Evolutionary conservation across 1,284 basidiomycete species (phyloP), one percentile per base, ranked within the genome.

Genomic region (Fomes fomentarius): DNA sequence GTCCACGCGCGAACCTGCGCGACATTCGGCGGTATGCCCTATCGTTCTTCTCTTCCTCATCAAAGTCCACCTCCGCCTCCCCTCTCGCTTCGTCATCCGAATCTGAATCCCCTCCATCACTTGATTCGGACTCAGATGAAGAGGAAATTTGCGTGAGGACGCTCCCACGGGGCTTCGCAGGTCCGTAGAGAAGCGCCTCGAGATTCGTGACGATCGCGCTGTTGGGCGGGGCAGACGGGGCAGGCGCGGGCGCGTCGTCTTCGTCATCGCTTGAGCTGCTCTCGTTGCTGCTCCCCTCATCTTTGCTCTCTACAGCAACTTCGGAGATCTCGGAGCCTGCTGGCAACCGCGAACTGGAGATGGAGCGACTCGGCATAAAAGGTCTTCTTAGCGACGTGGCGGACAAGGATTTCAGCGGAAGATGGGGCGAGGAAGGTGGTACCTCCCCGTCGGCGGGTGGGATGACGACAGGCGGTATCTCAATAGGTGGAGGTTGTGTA

Each of bases 221-320:
- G 7, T 31, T 15, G 17, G 38, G 21, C 12, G 24, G 33, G n/a
- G 24, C 22, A 4, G 22, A 19, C 7, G 44, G 17, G n/a, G 46
- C 31, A 11, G 39, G 30, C n/a, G n/a, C n/a, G 8, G 43, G 30
- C 2, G 25, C 56, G 6, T 54, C 50, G 9, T 54, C 50, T 14
- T 64, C 64, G 15, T 60, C 60, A 8, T 63, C 62, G 48, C 60
- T 62, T 19, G 52, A 52, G 2, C 60, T 59, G 45, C 65, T 63
- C 19, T 68, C 68, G 40, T 63, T 62, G 51, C 68, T 70, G 54
- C 68, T 69, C 2, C 68, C 68, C 51, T 69, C 67, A 42, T 63
- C 69, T 30, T 59, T 59, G 35, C 63, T 63, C 47, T 71, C 58
- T 2, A 71, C 58, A 1, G 52, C 51, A 10, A 71, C 67, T 35